Base-by-base conservation (phyloP, 495 filamentous ascomycete genomes). In the Hapsidospora chrysogenum region DNA sequence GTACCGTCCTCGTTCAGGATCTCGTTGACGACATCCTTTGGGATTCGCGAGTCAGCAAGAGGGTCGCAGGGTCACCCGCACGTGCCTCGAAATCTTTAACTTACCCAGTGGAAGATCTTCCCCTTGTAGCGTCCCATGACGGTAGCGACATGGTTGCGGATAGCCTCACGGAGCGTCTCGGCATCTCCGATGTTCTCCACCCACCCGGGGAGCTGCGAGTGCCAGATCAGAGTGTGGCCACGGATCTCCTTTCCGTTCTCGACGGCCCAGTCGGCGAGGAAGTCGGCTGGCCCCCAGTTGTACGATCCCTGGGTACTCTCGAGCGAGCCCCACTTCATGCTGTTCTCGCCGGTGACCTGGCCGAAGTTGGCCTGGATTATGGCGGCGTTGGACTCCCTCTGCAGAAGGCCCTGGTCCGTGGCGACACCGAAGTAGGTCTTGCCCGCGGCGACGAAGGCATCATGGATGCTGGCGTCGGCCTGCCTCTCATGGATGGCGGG, bases 271-370 rank as follows among this genome's bases (percentile, higher is more conserved):
- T 76, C 59, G 46, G 74, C 70, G 10, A 74, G 62, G 52, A 59
- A 61, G 51, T 75, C 70, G 29, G 64, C 60, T 20, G 52, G 46
- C 17, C 42, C 53, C 42, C 66, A 71, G 42, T 51, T 68, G 63
- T 69, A 76, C 11, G 27, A 42, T 27, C 61, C 62, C 42, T 56
- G 50, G 15, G 51, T 52, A 14, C 53, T 40, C 44, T 76, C 56
- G 34, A 62, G 61, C 27, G 57, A 37, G 43, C 72, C 61, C 68
- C 66, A 76, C 52, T 75, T 75, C 68, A 77, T 72, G 52, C 59
- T 68, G 59, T 78, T 78, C 64, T 78, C 75, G 13, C 71, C 72
- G 3, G 73, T 77, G 19, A 78, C 58, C 41, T 64, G 60, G 21
- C 74, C 72, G 40, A 80, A 78, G 47, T 76, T 60, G 26, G 64